Evolutionary conservation across 78 protist species (phyloP).

Genomic region (Pigoraptor vietnamica): DNA sequence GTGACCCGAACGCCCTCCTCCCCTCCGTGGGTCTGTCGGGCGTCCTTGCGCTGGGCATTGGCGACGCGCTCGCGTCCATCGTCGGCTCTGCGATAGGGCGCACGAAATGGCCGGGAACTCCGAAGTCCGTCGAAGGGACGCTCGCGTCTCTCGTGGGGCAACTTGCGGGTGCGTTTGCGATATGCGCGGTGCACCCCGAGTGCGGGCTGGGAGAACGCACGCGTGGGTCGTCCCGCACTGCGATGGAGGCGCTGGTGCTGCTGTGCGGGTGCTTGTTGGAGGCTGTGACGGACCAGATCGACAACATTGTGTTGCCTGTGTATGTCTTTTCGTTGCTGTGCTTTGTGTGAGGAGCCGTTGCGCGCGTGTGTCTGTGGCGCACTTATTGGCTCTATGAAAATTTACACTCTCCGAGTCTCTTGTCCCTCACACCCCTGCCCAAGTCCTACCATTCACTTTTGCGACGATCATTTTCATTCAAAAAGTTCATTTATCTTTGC

Average conservation of each 20-base stretch:
- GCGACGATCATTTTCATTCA: no score
- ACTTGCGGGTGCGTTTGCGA: background rate
- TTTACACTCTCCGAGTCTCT: no score
- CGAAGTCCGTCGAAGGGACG: conserved; percentile 66
- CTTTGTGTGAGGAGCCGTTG: no score
- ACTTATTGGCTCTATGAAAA: no score
- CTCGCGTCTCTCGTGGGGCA: conserved; percentile 9
- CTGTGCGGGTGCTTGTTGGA: conserved; percentile 31
- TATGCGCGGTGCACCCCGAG: background rate
- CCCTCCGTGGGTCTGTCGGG: background rate
- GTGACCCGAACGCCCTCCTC: background rate
- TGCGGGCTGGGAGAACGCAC: no score
- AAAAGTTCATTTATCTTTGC: no score
- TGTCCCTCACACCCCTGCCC: no score
- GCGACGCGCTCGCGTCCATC: conserved; percentile 53
- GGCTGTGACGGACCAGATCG: conserved; percentile 35
- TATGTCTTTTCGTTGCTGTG: no score
- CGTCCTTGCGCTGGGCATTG: conserved; percentile 30
- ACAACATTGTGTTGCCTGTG: conserved; percentile 41
- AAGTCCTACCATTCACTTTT: no score
- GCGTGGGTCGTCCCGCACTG: background rate
- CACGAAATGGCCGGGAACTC: conserved; percentile 38
- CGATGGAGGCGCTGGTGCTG: background rate
- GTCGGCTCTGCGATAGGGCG: conserved; percentile 50
- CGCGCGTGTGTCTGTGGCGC: no score